phyloP scores from a whole-genome alignment of 805 yeast species.

The Teunomyces stri region DNA sequence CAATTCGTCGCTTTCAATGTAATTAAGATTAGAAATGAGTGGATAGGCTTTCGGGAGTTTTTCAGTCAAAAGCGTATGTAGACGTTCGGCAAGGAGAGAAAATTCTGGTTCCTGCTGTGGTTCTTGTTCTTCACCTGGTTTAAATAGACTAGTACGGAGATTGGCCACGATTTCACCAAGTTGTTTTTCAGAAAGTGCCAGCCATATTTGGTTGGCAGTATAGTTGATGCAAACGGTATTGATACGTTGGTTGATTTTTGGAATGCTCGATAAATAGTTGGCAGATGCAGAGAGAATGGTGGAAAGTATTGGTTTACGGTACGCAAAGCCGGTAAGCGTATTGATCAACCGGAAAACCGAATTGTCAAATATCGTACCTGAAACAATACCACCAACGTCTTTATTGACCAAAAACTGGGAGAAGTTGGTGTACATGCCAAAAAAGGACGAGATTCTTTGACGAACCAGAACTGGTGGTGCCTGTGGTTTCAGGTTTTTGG shows the following conservation, averaged over 20 bases:
- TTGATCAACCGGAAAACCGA: conserved; percentile 18
- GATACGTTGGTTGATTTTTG: conserved; percentile 4
- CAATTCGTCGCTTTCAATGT: conserved; percentile 10
- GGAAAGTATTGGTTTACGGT: conserved; percentile 16
- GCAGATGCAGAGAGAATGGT: conserved; percentile 7
- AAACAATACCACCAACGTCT: background rate
- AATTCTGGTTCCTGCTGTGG: background rate
- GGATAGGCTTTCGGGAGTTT: conserved; percentile 3
- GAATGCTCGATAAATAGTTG: background rate
- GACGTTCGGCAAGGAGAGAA: conserved; percentile 11
- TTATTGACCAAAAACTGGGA: conserved; percentile 1
- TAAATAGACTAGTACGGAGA: conserved; percentile 14
- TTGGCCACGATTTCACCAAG: conserved; percentile 11
- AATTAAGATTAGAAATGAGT: background rate
- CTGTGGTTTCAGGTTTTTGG: background rate
- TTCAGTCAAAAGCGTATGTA: conserved; percentile 9
- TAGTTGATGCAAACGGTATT: conserved; percentile 6
- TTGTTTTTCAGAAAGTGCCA: conserved; percentile 8
- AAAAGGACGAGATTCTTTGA: background rate
- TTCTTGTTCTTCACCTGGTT: conserved; percentile 1
- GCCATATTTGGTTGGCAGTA: background rate
- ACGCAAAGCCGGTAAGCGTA: conserved; percentile 15
- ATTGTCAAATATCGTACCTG: conserved; percentile 10
- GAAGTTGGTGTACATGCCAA: conserved; percentile 1
- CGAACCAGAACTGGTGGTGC: background rate